Evolutionary conservation across 441 rosid genomes (phyloP), one percentile per base, ranked within the genome.

Genomic region (Raphanus hybrid): DNA sequence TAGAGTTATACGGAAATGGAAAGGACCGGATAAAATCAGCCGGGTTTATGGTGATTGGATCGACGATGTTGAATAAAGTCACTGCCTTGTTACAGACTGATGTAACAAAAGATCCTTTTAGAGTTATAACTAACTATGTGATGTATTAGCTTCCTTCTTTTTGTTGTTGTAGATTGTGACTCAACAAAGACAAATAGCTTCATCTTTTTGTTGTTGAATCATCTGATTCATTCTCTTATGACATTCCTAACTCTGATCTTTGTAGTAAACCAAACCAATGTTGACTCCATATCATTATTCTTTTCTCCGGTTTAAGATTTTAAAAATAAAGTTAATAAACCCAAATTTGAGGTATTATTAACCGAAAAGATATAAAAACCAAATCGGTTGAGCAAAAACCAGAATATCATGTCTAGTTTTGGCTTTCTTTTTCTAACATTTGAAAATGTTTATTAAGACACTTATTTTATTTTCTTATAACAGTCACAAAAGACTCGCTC

Each of bases 21-120:
- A 91, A 75, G 98, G 99, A 68, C 99, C 99, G 0, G 90, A 89
- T 80, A 93, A 89, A 85, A 91, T 91, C 82, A 95, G 97, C 82
- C 78, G 95, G 85, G 88, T 95, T 78, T 95, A 95, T 54, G 98
- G 99, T 48, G 99, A 95, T 83, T 95, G 98, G 98, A 91, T 95
- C 20, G 99, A 95, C 52, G 98, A 95, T 18, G 37, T 84, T 3
- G 91, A 90, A 83, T 90, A 76, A 70, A 35, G 67, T 18, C 41
- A 3, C 29, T 18, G 58, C 41, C 66, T 65, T 23, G 6, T 14
- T n/a, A 57, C 34, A 2, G 78, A 52, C 12, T 52, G 65, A 52
- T 76, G 45, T 16, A 23, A 23, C 2, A 23, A 45, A 39, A 69
- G 34, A 16, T 26, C 67, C 5, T 63, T 39, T n/a, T 77, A 65